phyloP scores from a whole-genome alignment of 2,329 filamentous ascomycete species.

The Trichophyton schoenleinii region DNA sequence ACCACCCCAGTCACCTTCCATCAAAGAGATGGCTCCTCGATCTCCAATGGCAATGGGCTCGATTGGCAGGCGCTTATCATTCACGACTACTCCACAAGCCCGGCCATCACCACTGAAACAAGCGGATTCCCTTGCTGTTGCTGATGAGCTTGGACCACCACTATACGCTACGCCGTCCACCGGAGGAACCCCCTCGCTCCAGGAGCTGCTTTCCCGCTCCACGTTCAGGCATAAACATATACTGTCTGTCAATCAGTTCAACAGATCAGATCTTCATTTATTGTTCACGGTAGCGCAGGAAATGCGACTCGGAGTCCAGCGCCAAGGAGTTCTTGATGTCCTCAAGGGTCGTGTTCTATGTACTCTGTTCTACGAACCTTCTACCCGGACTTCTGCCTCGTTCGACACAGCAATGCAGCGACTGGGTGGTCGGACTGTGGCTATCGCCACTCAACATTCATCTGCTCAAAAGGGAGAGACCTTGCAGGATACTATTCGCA shows the following conservation, averaged over 20 bases:
- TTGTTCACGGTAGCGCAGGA: slow-evolving; percentile 95
- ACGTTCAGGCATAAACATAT: slow-evolving; percentile 84
- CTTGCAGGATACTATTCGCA: slow-evolving; percentile 85
- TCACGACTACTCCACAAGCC: slow-evolving; percentile 26
- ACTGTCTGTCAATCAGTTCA: slow-evolving; percentile 83
- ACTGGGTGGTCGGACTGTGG: slow-evolving; percentile 74
- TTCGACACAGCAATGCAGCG: slow-evolving; percentile 99
- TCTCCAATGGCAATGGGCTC: slow-evolving; percentile 27
- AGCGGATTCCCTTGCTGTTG: slow-evolving; percentile 16
- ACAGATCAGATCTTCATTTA: slow-evolving; percentile 72
- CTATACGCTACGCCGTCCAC: slow-evolving; percentile 41
- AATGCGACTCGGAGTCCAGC: slow-evolving; percentile 90
- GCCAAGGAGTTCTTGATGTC: slow-evolving; percentile 76
- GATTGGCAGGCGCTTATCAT: slow-evolving; percentile 27
- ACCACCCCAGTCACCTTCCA: slow-evolving; percentile 20
- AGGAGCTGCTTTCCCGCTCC: slow-evolving; percentile 63
- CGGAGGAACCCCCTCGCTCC: slow-evolving; percentile 42
- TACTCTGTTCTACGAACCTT: slow-evolving; percentile 96
- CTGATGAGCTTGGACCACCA: slow-evolving; percentile 29
- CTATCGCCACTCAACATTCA: slow-evolving; percentile 69
- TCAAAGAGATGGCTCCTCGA: slow-evolving; percentile 39
- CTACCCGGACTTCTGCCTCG: slow-evolving; percentile 84
- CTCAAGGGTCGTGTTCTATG: slow-evolving; percentile 76
- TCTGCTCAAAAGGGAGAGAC: slow-evolving; percentile 91
- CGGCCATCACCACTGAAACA: slow-evolving; percentile 22